Evolutionary conservation across 371 early-diverging fungal species (phyloP).

Genomic region (Haplosporangium sp.): DNA sequence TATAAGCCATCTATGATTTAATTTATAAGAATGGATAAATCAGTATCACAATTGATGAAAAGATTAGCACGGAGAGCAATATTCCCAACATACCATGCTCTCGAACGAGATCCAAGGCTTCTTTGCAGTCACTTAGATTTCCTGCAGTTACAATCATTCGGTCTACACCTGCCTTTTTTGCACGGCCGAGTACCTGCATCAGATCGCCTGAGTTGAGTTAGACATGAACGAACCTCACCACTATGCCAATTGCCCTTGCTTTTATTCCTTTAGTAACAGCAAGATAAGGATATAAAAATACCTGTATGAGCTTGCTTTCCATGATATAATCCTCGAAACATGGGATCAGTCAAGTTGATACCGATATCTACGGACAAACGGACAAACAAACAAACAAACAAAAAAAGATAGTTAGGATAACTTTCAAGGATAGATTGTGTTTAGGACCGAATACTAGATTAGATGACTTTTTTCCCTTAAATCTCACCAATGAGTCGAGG

Average conservation of each 20-base stretch:
- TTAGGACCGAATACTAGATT: neutral
- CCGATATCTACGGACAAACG: conserved; percentile 73
- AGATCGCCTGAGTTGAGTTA: conserved; percentile 71
- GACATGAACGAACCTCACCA: no score
- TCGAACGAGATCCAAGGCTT: conserved; percentile 26
- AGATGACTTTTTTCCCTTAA: neutral
- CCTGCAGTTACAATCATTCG: conserved; percentile 88
- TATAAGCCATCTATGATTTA: conserved; percentile 60
- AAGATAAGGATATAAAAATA: neutral
- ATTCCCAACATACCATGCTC: conserved; percentile 17
- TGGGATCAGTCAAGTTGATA: conserved; percentile 87
- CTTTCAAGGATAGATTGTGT: no score
- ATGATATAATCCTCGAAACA: conserved; percentile 88
- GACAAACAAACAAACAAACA: no score
- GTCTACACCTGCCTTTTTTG: conserved; percentile 73
- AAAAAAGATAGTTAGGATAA: no score
- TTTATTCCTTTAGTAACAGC: neutral
- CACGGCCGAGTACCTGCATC: conserved; percentile 71
- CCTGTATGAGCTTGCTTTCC: conserved; percentile 84
- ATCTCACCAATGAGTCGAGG: conserved; percentile 43
- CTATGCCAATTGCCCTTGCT: no score
- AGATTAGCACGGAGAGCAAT: no score
- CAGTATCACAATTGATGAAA: neutral
- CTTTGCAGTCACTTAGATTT: conserved; percentile 55
- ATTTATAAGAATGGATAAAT: neutral